Conservation (phyloP, 1,284 basidiomycete species). For the Trametes pubescens region DNA sequence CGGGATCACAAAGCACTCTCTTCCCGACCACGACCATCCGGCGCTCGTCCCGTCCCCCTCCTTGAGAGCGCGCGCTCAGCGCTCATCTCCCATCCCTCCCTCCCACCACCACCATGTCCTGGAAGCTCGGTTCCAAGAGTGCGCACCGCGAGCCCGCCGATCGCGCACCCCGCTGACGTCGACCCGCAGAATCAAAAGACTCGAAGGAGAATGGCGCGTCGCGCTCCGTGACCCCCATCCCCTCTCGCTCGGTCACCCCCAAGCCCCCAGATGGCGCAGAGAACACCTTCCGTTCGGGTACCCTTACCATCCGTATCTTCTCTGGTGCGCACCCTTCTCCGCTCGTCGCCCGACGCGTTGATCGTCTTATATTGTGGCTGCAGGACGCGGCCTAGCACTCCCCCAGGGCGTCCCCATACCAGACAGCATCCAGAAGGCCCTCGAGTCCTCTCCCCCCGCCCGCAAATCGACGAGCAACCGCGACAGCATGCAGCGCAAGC, state of each 20-base stretch:
- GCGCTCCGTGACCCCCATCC: constrained; percentile 77
- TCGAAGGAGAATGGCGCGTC: constrained; percentile 72
- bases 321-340: constrained; percentile 60
- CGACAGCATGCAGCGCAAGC: constrained; percentile 89
- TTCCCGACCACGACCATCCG: constrained; percentile 14
- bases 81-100: constrained; percentile 22
- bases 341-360: constrained; percentile 2
- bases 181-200: constrained; percentile 67
- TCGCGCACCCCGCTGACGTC: constrained; percentile 4
- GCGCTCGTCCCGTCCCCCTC: constrained; percentile 22
- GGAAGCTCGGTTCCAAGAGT: constrained; percentile 42
- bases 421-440: constrained; percentile 85
- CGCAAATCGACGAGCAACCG: constrained; percentile 73
- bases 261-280: constrained; percentile 60
- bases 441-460: constrained; percentile 62
- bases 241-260: constrained; percentile 75
- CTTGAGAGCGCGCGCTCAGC: constrained; percentile 26
- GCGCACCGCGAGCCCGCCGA: constrained; percentile 5
- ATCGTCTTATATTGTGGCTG: constrained; percentile 15
- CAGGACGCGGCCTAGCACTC: constrained; percentile 79
- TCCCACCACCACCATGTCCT: constrained; percentile 37
- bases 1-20: constrained; percentile 8
- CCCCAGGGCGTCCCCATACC: constrained; percentile 82
- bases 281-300: constrained; percentile 73
- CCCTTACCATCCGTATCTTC: constrained; percentile 89